Evolutionary conservation across 2,329 filamentous ascomycete species (phyloP).

Genomic region (Zymoseptoria pseudotritici): DNA sequence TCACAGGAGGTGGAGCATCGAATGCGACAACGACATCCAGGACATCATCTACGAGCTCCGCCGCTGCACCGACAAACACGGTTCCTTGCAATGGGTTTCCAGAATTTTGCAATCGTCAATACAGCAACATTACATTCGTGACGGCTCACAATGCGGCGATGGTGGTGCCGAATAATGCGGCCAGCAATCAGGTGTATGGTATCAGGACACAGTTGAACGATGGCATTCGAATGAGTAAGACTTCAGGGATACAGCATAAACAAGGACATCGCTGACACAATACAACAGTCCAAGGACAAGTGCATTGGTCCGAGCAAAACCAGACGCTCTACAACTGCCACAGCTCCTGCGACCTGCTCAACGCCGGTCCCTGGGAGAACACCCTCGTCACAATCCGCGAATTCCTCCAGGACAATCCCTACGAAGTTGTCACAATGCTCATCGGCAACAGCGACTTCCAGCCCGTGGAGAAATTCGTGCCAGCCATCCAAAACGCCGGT

Average conservation of each 20-base stretch:
- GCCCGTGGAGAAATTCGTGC: conserved; percentile 55
- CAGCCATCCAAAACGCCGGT: conserved; percentile 63
- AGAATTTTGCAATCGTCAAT: conserved; percentile 68
- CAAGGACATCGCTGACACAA: not conserved
- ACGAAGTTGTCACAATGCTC: conserved; percentile 80
- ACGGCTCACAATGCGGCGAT: conserved; percentile 79
- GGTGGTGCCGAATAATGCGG: conserved; percentile 59
- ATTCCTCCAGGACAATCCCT: conserved; percentile 72
- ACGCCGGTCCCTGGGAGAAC: conserved; percentile 67
- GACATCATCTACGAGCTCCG: conserved; percentile 12
- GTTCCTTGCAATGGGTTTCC: conserved; percentile 66
- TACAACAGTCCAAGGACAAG: conserved; percentile 53
- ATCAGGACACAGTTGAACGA: conserved; percentile 71
- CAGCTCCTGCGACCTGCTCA: conserved; percentile 71
- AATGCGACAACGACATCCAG: conserved; percentile 7
- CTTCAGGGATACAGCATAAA: conserved; percentile 41
- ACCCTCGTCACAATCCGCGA: conserved; percentile 62
- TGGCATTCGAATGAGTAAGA: conserved; percentile 56
- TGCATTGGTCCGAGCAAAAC: conserved; percentile 44
- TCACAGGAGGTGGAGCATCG: conserved; percentile 9
- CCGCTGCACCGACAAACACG: conserved; percentile 54
- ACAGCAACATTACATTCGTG: conserved; percentile 74
- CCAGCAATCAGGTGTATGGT: conserved; percentile 63
- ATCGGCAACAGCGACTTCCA: conserved; percentile 77
- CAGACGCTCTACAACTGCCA: conserved; percentile 71